Base-by-base conservation (phyloP, 768 basidiomycete genomes). In the Amanita brunnescens region DNA sequence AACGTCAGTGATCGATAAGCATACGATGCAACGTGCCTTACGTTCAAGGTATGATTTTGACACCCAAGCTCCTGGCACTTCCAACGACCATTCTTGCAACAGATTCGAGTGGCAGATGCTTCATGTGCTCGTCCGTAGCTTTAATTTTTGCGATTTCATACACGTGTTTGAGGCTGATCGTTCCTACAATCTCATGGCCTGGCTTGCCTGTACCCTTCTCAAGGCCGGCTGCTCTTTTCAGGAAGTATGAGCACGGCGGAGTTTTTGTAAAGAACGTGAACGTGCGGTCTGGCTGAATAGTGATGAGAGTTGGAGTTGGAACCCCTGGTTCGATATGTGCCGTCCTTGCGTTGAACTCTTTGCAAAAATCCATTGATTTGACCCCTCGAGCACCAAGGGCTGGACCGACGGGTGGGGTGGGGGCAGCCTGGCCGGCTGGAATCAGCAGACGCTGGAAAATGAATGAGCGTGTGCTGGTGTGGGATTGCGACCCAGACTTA, bases 331-430 rank as follows among this genome's bases (percentile, higher is more conserved):
- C 79, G 33, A 95, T 77, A 64, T 91, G 85, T 29, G 90, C 85
- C 16, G 95, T 97, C 57, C 85, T 84, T n/a, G 95, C 94, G 64
- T 99, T 99, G 73, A 98, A 99, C 66, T 98, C 93, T 67, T 97
- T 99, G 77, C 93, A 96, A 64, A 99, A 99, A 71, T 99, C 96
- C 88, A 98, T 98, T 23, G 93, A 92, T 70, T 96, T 97, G 59
- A 99, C 94, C 60, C 96, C 96, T 62, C 91, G 83, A 57, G 96
- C 95, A 72, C 96, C 96, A 48, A 99, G 80, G 29, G 94, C 95
- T 49, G 95, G 95, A 62, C 95, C 95, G 47, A 99, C 87, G 7
- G 95, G 95, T 51, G 95, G 95, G 34, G 91, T 88, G 14, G 95
- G 94, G 23, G 94, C 86, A 32, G 95, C 95, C 64, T 97, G 97